phyloP scores from a whole-genome alignment of 192 early-diverging fungal genomes.

The Coemansia sp. region DNA sequence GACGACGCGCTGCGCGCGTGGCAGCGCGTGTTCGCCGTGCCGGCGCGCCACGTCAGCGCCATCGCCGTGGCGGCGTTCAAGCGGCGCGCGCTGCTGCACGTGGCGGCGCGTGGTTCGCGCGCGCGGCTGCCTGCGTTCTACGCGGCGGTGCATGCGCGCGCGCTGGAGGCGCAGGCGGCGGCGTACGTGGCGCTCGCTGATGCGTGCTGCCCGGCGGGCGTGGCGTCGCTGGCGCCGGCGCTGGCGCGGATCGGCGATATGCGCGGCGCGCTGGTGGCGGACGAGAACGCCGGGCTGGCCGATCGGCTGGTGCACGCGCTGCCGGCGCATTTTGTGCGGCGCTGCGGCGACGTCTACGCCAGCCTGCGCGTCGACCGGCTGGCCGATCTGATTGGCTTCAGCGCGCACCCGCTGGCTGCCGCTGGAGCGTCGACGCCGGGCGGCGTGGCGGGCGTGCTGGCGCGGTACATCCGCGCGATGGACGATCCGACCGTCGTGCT shows the following conservation, averaged over 20 bases:
- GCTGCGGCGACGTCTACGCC: conserved; percentile 21
- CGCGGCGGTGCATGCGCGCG: conserved; percentile 21
- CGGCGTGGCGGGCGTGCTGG: conserved; percentile 16
- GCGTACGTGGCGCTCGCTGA: conserved; percentile 29
- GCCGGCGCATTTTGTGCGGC: conserved; percentile 32
- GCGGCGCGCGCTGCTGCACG: conserved; percentile 22
- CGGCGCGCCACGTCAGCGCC: conserved; percentile 28
- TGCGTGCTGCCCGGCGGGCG: conserved; percentile 7
- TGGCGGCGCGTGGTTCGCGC: conserved; percentile 5
- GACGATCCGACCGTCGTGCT: conserved; percentile 24
- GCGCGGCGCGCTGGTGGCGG: conserved; percentile 5
- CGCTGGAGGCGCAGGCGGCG: conserved; percentile 19
- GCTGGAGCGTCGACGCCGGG: background rate
- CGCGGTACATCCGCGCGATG: conserved; percentile 29
- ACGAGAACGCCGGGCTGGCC: conserved; percentile 33
- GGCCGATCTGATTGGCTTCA: conserved; percentile 25
- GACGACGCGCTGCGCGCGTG: conserved; percentile 32
- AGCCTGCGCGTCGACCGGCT: conserved; percentile 23
- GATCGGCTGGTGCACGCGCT: conserved; percentile 4
- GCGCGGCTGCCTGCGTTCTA: conserved; percentile 32
- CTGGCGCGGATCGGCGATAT: conserved; percentile 7
- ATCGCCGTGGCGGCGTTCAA: conserved; percentile 44
- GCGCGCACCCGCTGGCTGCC: conserved; percentile 20
- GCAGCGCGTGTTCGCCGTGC: conserved; percentile 44
- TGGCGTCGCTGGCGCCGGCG: background rate